Conservation (phyloP, 2,329 filamentous ascomycete species). For the Sporothrix brasiliensis region DNA sequence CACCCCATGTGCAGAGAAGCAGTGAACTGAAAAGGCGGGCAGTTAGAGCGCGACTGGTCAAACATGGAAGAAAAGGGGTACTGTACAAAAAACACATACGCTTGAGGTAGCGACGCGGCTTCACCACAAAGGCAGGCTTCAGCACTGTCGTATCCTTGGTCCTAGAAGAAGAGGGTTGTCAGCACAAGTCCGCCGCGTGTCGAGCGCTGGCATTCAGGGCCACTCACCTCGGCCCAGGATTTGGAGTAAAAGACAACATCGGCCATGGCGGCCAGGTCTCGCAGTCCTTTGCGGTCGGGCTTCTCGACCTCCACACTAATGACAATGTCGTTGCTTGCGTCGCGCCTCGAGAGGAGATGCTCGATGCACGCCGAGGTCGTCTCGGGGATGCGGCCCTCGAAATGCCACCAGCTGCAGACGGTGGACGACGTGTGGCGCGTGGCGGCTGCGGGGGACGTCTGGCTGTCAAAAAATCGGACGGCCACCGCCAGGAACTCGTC, state of each 20-base stretch:
- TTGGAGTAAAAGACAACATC: constrained; percentile 75
- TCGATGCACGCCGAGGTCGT: constrained; percentile 62
- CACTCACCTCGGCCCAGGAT: constrained; percentile 62
- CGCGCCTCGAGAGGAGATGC: constrained; percentile 47
- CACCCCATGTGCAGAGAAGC: constrained; percentile 52
- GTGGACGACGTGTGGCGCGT: too few species aligned
- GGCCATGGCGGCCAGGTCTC: constrained; percentile 61
- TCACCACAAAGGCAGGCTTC: constrained; percentile 26
- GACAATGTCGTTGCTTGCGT: background rate
- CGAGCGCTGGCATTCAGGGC: too few species aligned
- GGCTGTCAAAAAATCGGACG: constrained; percentile 42
- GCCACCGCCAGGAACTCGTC: constrained; percentile 59
- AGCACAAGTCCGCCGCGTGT: background rate
- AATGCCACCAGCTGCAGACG: constrained; percentile 65
- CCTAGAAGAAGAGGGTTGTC: constrained; percentile 32
- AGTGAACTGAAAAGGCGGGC: constrained; percentile 41
- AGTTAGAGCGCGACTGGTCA: background rate
- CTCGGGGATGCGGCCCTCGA: constrained; percentile 70
- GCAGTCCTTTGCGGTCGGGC: constrained; percentile 62
- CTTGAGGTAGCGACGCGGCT: background rate
- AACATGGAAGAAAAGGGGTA: background rate
- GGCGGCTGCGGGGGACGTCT: constrained; percentile 33
- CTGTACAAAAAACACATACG: background rate
- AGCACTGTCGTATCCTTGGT: constrained; percentile 40
- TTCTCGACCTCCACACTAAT: constrained; percentile 76